Base-by-base conservation (phyloP, 768 basidiomycete genomes). In the Xerocomellus intermedius region DNA sequence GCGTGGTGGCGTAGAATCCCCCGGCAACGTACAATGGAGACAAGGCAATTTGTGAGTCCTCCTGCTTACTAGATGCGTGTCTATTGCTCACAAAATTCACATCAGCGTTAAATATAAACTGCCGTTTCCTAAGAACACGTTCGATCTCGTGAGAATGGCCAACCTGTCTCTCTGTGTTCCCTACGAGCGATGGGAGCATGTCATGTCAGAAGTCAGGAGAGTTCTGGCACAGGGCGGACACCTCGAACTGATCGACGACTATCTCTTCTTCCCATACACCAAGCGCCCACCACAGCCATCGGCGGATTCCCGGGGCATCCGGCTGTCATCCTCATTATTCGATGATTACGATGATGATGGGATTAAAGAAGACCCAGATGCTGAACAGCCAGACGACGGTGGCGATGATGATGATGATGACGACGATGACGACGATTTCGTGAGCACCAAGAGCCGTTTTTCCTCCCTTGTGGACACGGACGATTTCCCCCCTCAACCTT, bases 111-210 rank as follows among this genome's bases (percentile, higher is more conserved):
- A 78, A 59, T 75, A 79, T 57, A 64, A 70, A 28, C 73, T 91
- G 26, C 88, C 89, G 0, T 90, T 89, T 56, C 73, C 77, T 0
- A 77, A 80, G 60, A 73, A 79, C 45, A 75, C 77, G 3, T 91
- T 92, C 57, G 87, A 92, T 60, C 75, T 84, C 49, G 83, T 93
- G 41, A 79, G 89, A 35, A 83, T 92, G 79, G 83, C 87, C 13
- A 84, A 89, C 56, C 72, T 89, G 10, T 73, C 77, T 12, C 74
- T 87, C 14, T 81, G 79, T 61, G 76, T 93, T 45, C 87, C 88
- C 0, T 68, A 77, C 42, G 72, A 78, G 6, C 70, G 76, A 37
- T 92, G 90, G 90, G 71, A 77, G 32, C 70, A 71, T 17, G 72
- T 92, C 12, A 54, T 92, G 19, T 58, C 64, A 0, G 86, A 93